Evolutionary conservation across 495 filamentous ascomycete genomes (phyloP).

Genomic region (Friedmanniomyces simplex): DNA sequence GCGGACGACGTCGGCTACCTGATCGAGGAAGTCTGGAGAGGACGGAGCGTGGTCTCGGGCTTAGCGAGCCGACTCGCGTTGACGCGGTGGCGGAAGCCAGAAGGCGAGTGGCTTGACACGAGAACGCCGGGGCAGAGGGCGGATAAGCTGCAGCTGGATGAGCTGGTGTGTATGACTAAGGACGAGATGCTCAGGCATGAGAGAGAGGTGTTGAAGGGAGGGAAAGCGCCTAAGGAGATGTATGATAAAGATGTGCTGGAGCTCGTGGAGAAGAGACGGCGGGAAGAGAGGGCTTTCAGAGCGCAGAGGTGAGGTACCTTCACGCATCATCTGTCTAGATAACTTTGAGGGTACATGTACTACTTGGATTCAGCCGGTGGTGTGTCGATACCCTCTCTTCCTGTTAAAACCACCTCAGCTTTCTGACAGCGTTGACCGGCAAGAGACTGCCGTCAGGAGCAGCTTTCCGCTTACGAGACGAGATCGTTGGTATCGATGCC

Average conservation of each 20-base stretch:
- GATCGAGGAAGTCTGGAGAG: slow-evolving; percentile 79
- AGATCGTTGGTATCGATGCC: too few relatives aligned
- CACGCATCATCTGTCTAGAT: too few relatives aligned
- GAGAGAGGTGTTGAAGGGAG: slow-evolving; percentile 62
- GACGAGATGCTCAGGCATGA: slow-evolving; percentile 80
- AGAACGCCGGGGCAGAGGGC: slow-evolving; percentile 53
- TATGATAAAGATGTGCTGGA: slow-evolving; percentile 57
- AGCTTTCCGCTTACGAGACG: too few relatives aligned
- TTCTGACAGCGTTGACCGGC: too few relatives aligned
- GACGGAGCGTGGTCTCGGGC: slow-evolving; percentile 73
- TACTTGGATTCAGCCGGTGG: too few relatives aligned
- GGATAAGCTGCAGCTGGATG: slow-evolving; percentile 49
- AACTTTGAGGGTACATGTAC: too few relatives aligned
- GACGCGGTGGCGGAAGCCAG: slow-evolving; percentile 59
- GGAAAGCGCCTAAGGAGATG: slow-evolving; percentile 56
- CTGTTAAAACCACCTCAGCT: too few relatives aligned
- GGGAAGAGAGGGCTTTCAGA: slow-evolving; percentile 45
- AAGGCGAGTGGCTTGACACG: slow-evolving; percentile 32
- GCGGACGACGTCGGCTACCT: slow-evolving; percentile 73
- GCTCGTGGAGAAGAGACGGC: slow-evolving; percentile 49
- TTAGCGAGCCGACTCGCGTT: slow-evolving; percentile 66
- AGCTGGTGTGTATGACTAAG: slow-evolving; percentile 93
- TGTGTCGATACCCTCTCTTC: too few relatives aligned
- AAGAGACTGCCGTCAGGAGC: too few relatives aligned
- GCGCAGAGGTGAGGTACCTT: slow-evolving; percentile 4